Conservation (phyloP, 2,329 filamentous ascomycete species). For the Cercospora sp. region DNA sequence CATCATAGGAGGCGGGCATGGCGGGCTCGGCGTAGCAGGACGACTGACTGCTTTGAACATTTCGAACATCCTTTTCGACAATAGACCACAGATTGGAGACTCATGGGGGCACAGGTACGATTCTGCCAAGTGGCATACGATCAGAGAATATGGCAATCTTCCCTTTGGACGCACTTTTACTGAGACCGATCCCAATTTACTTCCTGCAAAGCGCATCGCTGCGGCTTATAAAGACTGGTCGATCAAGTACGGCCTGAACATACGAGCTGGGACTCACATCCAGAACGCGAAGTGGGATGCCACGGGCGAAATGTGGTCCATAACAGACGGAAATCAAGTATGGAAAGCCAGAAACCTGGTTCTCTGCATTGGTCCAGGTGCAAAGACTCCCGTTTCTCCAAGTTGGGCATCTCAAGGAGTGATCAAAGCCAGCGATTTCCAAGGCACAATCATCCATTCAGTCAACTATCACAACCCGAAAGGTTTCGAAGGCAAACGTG, state of each 20-base stretch:
- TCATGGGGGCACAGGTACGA: constrained; percentile 52
- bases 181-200: constrained; percentile 28
- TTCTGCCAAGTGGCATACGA: constrained; percentile 45
- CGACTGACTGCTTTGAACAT: constrained; percentile 47
- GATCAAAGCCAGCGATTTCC: constrained; percentile 43
- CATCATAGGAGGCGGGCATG: constrained; percentile 41
- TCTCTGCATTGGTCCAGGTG: constrained; percentile 37
- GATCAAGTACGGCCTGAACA: constrained; percentile 42
- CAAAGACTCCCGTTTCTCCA: constrained; percentile 30
- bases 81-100: constrained; percentile 46
- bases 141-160: constrained; percentile 44
- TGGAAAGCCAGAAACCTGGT: constrained; percentile 36
- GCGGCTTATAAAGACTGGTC: constrained; percentile 44
- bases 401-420: constrained; percentile 26
- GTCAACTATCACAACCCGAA: constrained; percentile 39
- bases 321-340: constrained; percentile 11
- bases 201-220: constrained; percentile 39
- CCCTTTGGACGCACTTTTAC: constrained; percentile 40
- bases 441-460: constrained; percentile 42
- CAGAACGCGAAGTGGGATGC: constrained; percentile 44
- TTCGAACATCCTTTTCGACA: constrained; percentile 48
- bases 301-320: constrained; percentile 41
- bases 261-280: constrained; percentile 43
- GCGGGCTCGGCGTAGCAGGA: constrained; percentile 47
- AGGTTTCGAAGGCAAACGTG: constrained; percentile 44